Conservation (phyloP, 345 rosid species). For the Populus ilicifolia region DNA sequence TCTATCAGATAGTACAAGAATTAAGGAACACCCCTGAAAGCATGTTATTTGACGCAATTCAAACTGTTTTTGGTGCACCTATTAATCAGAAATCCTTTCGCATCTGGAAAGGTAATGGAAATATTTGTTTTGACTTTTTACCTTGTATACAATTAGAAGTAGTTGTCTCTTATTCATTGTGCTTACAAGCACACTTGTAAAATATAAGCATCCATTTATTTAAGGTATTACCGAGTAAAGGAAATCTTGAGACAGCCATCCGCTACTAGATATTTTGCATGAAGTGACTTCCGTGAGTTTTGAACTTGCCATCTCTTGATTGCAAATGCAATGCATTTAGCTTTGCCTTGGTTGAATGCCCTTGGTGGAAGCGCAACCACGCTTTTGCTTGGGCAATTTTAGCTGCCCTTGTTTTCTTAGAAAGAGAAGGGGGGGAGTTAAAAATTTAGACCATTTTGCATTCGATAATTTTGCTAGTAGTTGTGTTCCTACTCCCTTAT, state of each 20-base stretch:
- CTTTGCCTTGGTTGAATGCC: neutral
- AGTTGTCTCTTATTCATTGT: neutral
- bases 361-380: neutral
- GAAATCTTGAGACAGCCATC: neutral
- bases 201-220: neutral
- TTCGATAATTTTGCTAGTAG: neutral
- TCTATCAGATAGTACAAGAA: constrained; percentile 92
- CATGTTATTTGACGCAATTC: constrained; percentile 69
- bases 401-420: neutral
- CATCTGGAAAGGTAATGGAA: constrained; percentile 72
- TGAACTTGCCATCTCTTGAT: neutral
- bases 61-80: constrained; percentile 76
- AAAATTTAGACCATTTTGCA: neutral
- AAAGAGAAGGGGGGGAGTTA: neutral
- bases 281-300: neutral
- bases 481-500: neutral
- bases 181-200: neutral
- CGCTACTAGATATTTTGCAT: neutral
- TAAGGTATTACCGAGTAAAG: neutral
- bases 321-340: neutral
- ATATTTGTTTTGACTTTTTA: neutral
- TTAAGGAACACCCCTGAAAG: constrained; percentile 70
- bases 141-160: neutral
- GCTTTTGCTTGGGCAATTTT: too few relatives aligned
- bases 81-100: constrained; percentile 87